phyloP scores from a whole-genome alignment of 2,329 filamentous ascomycete species.

The Fusarium burgessii region DNA sequence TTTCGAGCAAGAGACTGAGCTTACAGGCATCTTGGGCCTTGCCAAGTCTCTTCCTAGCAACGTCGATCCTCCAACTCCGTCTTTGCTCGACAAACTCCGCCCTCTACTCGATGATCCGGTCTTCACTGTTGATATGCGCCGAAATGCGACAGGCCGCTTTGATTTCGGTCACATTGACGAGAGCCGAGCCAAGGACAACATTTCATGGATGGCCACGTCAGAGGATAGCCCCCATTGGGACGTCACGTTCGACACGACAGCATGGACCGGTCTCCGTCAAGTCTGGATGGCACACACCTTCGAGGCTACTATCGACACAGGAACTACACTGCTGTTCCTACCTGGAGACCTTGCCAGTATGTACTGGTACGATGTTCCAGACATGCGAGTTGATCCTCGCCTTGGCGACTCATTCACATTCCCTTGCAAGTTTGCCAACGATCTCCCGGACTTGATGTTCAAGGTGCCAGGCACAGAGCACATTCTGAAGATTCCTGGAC shows the following conservation, averaged over 20 bases:
- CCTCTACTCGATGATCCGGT: slow-evolving; percentile 55
- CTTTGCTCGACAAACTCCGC: slow-evolving; percentile 59
- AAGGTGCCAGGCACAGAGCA: slow-evolving; percentile 63
- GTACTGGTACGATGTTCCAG: slow-evolving; percentile 69
- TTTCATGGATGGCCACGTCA: slow-evolving; percentile 57
- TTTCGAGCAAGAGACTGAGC: slow-evolving; percentile 56
- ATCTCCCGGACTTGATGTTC: slow-evolving; percentile 69
- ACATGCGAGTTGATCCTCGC: slow-evolving; percentile 61
- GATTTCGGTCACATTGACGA: slow-evolving; percentile 64
- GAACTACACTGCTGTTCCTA: slow-evolving; percentile 74
- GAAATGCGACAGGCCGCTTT: slow-evolving; percentile 61
- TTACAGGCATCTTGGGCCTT: slow-evolving; percentile 66
- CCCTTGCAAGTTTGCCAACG: slow-evolving; percentile 65
- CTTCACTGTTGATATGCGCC: slow-evolving; percentile 64
- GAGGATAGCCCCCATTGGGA: slow-evolving; percentile 55
- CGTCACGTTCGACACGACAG: slow-evolving; percentile 62
- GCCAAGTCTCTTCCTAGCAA: slow-evolving; percentile 61
- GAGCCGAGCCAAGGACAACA: slow-evolving; percentile 52
- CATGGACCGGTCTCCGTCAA: slow-evolving; percentile 59
- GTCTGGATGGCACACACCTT: slow-evolving; percentile 62
- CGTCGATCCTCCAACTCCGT: slow-evolving; percentile 56
- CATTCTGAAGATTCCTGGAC: slow-evolving; percentile 65
- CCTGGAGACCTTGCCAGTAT: slow-evolving; percentile 65
- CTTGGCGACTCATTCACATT: slow-evolving; percentile 65
- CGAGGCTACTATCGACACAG: slow-evolving; percentile 74